Base-by-base conservation (phyloP, 2,329 filamentous ascomycete genomes). In the Ambrosiella beaveri region DNA sequence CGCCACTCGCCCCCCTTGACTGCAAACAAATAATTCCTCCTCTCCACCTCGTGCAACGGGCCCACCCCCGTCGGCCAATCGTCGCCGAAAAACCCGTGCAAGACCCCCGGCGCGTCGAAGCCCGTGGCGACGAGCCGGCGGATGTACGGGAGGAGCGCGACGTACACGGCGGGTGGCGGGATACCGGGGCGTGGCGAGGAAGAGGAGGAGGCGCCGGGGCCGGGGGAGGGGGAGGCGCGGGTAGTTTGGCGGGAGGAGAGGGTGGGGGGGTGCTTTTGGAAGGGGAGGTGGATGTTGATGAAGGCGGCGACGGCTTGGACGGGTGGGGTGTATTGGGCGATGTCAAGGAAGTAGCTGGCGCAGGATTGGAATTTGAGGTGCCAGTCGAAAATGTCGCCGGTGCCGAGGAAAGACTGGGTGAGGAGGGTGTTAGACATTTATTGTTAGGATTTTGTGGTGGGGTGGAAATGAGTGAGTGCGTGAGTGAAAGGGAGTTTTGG, bases 11-110 rank as follows among this genome's bases (percentile, higher is more conserved):
- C 86, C 66, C 88, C 93, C 73, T 97, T 98, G 11, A 90, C 88
- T 0, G 91, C 88, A 67, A 97, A 97, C 39, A 98, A 78, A 67
- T 93, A 98, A 68, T 98, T 98, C 58, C 88, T 80, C 56, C 93
- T 80, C 70, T 98, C 93, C 63, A 86, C 84, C 68, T 96, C 88
- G 66, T 95, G 86, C 60, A 96, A 74, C 9, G 83, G 81, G 0
- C 89, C 86, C 54, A 97, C 77, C 1, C 93, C 93, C 17, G 78
- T 74, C 39, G 74, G 70, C 87, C 90, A 98, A 67, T 95, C 85
- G 63, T 96, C 87, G n/a, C 93, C 93, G 65, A 97, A 98, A 73
- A 96, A 95, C 9, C 89, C 89, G 66, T 95, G 88, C 61, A 98
- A 74, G n/a, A 97, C 84, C 0, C 82, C 82, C 0, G 86, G 82